Evolutionary conservation across 495 filamentous ascomycete species (phyloP).

Genomic region (Penicillium subrubescens): DNA sequence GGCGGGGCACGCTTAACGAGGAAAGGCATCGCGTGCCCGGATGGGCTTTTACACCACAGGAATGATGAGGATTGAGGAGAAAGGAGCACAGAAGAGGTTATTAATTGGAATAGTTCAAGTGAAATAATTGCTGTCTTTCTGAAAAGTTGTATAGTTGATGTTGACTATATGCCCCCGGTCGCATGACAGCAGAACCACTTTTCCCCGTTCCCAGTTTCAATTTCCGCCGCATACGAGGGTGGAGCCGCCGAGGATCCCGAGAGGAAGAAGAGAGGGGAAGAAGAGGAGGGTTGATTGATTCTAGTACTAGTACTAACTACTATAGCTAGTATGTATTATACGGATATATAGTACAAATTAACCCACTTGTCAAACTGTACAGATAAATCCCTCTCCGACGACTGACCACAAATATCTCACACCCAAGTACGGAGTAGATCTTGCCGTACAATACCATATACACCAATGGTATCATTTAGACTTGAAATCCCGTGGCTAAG

Average conservation of each 20-base stretch:
- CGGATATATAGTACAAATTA: too few relatives aligned
- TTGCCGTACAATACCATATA: background rate
- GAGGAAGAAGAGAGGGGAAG: background rate
- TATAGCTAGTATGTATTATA: too few relatives aligned
- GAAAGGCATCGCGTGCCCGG: slow-evolving; percentile 20
- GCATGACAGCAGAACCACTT: background rate
- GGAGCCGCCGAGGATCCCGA: background rate
- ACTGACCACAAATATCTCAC: too few relatives aligned
- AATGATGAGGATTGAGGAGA: background rate
- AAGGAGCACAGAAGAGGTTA: background rate
- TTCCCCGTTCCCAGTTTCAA: background rate
- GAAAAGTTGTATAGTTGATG: too few relatives aligned
- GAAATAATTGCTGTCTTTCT: background rate
- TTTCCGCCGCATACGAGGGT: slow-evolving; percentile 1
- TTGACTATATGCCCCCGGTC: too few relatives aligned
- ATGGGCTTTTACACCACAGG: too few relatives aligned
- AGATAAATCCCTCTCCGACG: too few relatives aligned
- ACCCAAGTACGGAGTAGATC: background rate
- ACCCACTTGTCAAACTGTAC: background rate
- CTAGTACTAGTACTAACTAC: too few relatives aligned
- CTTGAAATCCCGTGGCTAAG: background rate
- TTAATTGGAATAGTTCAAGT: background rate
- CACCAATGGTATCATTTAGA: background rate
- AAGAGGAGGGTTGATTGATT: background rate
- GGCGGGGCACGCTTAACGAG: slow-evolving; percentile 17